These are phyloP conservation scores for Oxytropis ochrocephala DNA, from an alignment of 306 rosid genomes.

Conservation along the genomic window DNA sequence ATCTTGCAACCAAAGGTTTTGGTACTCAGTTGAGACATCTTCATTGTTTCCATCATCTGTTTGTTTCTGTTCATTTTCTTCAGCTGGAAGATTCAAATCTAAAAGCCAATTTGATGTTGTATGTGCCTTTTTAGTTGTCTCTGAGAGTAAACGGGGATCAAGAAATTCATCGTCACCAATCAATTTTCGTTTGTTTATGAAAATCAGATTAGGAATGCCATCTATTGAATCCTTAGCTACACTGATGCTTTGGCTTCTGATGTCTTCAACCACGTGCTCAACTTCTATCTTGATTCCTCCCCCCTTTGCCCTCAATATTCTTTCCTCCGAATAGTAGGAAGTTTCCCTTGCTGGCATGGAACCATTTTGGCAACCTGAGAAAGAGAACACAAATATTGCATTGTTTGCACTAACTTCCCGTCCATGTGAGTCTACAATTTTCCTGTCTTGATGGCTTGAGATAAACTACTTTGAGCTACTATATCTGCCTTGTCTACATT, in stretches of 20 bases:
- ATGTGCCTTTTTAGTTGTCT: constrained; percentile 56
- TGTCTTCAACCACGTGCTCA: constrained; percentile 34
- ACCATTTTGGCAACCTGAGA: constrained; percentile 22
- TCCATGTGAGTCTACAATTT: constrained; percentile 70
- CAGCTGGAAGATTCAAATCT: constrained; percentile 92
- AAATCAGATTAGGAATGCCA: constrained; percentile 30
- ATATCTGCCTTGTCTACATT: constrained; percentile 76
- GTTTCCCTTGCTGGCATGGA: constrained; percentile 17
- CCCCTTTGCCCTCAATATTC: constrained; percentile 39
- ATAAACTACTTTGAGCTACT: constrained; percentile 52
- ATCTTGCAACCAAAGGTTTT: constrained; percentile 63
- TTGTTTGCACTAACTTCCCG: constrained; percentile 71
- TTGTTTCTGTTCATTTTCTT: constrained; percentile 40
- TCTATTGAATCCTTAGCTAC: constrained; percentile 26
- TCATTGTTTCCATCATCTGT: constrained; percentile 28
- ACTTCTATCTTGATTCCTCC: constrained; percentile 50
- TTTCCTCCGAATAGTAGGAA: constrained; percentile 62
- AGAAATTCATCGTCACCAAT: constrained; percentile 34
- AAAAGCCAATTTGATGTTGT: constrained; percentile 42
- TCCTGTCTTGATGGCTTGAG: constrained; percentile 69
- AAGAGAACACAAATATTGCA: constrained; percentile 51
- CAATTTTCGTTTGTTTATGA: constrained; percentile 69
- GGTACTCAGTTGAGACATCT: constrained; percentile 36
- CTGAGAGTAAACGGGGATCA: constrained; percentile 39
- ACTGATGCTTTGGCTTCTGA: constrained; percentile 29